phyloP scores from a whole-genome alignment of 2,329 filamentous ascomycete genomes.

The Colletotrichum sp. region DNA sequence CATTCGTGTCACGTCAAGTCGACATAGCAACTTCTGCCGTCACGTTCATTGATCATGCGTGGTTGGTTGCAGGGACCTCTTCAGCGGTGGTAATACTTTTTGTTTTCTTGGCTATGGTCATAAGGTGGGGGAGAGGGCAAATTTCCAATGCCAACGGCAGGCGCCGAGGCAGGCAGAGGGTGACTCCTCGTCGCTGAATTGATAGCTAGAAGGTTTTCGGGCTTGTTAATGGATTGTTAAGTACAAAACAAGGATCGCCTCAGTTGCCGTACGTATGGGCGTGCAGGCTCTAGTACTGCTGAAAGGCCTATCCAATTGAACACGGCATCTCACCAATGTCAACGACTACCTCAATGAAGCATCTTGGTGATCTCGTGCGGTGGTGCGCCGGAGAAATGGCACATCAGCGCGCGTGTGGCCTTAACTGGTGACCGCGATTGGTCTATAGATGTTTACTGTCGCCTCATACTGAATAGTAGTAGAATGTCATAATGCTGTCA shows the following conservation, averaged over 20 bases:
- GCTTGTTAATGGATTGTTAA: background rate
- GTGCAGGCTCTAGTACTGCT: background rate
- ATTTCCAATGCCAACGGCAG: background rate
- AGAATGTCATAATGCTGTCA: background rate
- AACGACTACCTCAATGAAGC: background rate
- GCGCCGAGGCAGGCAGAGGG: background rate
- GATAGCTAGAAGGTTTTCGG: background rate
- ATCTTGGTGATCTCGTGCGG: background rate
- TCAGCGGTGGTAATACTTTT: background rate
- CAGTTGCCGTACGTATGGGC: background rate
- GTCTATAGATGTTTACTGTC: background rate
- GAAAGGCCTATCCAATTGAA: background rate
- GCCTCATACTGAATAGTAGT: background rate
- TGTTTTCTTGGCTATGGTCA: constrained; percentile 12
- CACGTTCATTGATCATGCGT: constrained; percentile 24
- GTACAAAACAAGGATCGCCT: background rate
- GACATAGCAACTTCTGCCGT: constrained; percentile 49
- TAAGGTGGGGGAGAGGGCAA: background rate
- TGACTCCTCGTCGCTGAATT: background rate
- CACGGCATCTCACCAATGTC: background rate
- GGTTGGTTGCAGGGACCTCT: background rate
- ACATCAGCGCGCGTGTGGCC: background rate
- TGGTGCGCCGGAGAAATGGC: background rate
- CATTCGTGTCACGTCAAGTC: constrained; percentile 71
- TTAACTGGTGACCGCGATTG: background rate